Conservation (phyloP, 495 filamentous ascomycete species). For the Aspergillus sclerotioniger region DNA sequence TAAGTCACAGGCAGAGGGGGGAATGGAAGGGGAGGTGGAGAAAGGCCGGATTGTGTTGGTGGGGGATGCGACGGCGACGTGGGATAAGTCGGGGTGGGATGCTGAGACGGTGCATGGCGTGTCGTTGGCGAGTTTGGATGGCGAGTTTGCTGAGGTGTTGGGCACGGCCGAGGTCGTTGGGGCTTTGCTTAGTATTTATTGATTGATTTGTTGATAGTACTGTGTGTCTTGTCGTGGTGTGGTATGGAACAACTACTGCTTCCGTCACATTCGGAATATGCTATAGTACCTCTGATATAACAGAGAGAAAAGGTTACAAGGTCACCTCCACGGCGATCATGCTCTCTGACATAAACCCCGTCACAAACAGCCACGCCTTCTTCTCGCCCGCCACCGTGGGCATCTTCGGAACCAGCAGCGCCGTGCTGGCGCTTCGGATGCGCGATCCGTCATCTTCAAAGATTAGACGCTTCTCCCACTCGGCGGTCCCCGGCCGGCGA, state of each 20-base stretch:
- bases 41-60: constrained; percentile 46
- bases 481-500: constrained; percentile 10
- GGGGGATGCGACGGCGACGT: constrained; percentile 49
- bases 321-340: constrained; percentile 56
- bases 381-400: constrained; percentile 32
- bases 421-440: constrained; percentile 51
- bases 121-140: constrained; percentile 46
- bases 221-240: no score
- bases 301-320: no score
- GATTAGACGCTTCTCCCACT: constrained; percentile 46
- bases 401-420: constrained; percentile 53
- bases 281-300: no score
- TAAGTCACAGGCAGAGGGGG: no score
- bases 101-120: constrained; percentile 48
- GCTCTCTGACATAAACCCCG: constrained; percentile 53
- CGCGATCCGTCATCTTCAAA: constrained; percentile 58
- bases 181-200: no score
- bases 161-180: constrained; percentile 37
- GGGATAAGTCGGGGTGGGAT: constrained; percentile 41
- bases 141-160: constrained; percentile 46
- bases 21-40: constrained; percentile 28
- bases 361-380: constrained; percentile 57
- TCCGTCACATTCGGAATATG: no score
- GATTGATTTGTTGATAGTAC: no score
- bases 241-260: no score